Percentiles rank a stretch among this genome's conserved stretches.
These are phyloP conservation scores for Pseudogymnoascus sp. DNA, from an alignment of 2,329 filamentous ascomycete genomes.

Conservation along the genomic window DNA sequence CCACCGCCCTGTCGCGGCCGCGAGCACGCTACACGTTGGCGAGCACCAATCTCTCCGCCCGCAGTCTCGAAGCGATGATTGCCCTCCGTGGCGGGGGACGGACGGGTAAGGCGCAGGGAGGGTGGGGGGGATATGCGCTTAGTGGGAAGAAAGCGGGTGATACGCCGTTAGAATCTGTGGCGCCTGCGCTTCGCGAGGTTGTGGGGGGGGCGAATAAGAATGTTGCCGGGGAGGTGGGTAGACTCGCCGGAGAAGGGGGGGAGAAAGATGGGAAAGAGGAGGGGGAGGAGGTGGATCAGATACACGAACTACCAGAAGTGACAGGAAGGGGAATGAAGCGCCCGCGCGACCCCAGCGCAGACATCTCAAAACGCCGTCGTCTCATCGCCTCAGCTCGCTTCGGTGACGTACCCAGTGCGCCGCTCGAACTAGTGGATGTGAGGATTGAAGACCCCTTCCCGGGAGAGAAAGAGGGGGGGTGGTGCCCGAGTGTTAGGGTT, in stretches of 20 bases:
- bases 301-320: conserved; percentile 11
- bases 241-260: neutral
- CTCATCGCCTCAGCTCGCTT: conserved; percentile 62
- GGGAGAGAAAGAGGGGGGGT: conserved; percentile 30
- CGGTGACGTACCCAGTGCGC: conserved; percentile 46
- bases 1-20: conserved; percentile 71
- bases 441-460: conserved; percentile 52
- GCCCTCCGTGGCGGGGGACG: conserved; percentile 61
- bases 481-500: conserved; percentile 54
- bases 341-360: conserved; percentile 23
- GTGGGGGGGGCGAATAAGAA: neutral
- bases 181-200: conserved; percentile 31
- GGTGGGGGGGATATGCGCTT: conserved; percentile 72
- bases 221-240: conserved; percentile 29
- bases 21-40: conserved; percentile 63
- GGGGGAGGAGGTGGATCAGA: conserved; percentile 8
- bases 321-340: conserved; percentile 8
- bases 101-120: conserved; percentile 64
- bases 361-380: conserved; percentile 49
- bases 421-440: conserved; percentile 46
- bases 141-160: conserved; percentile 42
- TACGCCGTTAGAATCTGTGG: conserved; percentile 44
- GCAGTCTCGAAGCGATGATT: conserved; percentile 62
- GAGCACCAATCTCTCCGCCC: conserved; percentile 59
- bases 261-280: conserved; percentile 15